Percentiles rank a stretch among this genome's conserved stretches.
These are phyloP conservation scores for Lomentospora prolificans DNA, from an alignment of 2,329 filamentous ascomycete genomes.

Conservation along the genomic window DNA sequence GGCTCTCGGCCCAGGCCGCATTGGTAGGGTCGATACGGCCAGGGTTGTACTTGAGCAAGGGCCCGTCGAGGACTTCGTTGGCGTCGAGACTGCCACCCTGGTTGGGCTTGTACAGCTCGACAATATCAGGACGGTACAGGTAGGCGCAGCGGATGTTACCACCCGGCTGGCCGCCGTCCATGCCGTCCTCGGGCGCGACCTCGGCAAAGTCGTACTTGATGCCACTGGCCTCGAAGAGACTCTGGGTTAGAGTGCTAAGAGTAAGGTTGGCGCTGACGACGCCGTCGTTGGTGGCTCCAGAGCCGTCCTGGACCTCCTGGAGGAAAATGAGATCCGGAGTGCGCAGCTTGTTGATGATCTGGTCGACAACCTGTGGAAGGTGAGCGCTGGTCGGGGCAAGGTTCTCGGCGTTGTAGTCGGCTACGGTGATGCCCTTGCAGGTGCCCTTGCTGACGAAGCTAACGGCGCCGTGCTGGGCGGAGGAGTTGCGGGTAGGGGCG, in stretches of 20 bases:
- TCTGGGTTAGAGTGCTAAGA: conserved; percentile 41
- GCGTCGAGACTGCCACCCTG: conserved; percentile 43
- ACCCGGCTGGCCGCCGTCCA: conserved; percentile 57
- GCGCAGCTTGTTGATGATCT: conserved; percentile 55
- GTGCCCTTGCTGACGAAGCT: conserved; percentile 42
- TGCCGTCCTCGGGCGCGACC: conserved; percentile 47
- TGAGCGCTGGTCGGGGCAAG: conserved; percentile 45
- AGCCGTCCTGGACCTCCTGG: conserved; percentile 63
- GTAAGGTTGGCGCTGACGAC: conserved; percentile 47
- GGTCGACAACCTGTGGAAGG: conserved; percentile 47
- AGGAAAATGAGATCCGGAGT: conserved; percentile 58
- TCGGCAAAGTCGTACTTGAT: conserved; percentile 50
- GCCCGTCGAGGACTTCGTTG: conserved; percentile 47
- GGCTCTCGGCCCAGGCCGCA: conserved; percentile 46
- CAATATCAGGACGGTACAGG: conserved; percentile 51
- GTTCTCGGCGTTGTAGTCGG: conserved; percentile 63
- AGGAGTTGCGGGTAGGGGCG: conserved; percentile 34
- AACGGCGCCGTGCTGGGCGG: conserved; percentile 37
- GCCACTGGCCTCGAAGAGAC: conserved; percentile 38
- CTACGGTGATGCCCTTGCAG: conserved; percentile 54
- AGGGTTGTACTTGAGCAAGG: conserved; percentile 57
- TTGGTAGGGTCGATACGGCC: conserved; percentile 56
- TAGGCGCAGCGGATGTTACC: conserved; percentile 65
- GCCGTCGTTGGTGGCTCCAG: conserved; percentile 50
- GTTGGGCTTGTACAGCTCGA: conserved; percentile 50